Evolutionary conservation across 108 stramenopile genomes (phyloP).

Genomic region (Nitzschia sp.): DNA sequence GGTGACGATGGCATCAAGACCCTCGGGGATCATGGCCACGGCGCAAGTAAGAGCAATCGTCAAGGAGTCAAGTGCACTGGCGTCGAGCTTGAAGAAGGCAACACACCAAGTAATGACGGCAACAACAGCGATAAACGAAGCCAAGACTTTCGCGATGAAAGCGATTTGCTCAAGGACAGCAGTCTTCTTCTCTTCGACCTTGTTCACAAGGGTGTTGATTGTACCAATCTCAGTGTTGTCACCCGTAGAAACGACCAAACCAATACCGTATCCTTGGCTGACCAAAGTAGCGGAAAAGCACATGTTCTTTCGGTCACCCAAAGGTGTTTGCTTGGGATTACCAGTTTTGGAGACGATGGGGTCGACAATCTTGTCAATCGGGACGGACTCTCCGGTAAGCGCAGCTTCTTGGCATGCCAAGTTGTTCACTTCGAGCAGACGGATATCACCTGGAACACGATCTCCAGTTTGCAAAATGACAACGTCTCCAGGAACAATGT

Average conservation of each 20-base stretch:
- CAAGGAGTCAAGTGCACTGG: slow-evolving; percentile 57
- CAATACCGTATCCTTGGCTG: slow-evolving; percentile 82
- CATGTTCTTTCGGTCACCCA: slow-evolving; percentile 88
- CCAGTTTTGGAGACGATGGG: slow-evolving; percentile 44
- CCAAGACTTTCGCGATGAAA: slow-evolving; percentile 80
- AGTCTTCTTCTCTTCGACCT: slow-evolving; percentile 85
- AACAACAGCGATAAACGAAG: slow-evolving; percentile 73
- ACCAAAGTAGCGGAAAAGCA: slow-evolving; percentile 90
- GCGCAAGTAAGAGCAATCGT: slow-evolving; percentile 81
- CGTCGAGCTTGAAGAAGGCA: slow-evolving; percentile 58
- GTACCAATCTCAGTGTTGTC: slow-evolving; percentile 95
- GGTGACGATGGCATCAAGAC: slow-evolving; percentile 94
- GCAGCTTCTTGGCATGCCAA: slow-evolving; percentile 86
- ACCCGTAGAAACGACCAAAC: slow-evolving; percentile 82
- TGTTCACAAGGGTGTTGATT: slow-evolving; percentile 85
- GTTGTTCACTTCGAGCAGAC: slow-evolving; percentile 73
- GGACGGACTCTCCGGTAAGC: slow-evolving; percentile 91
- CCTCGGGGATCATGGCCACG: slow-evolving; percentile 97
- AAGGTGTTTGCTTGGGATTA: slow-evolving; percentile 58
- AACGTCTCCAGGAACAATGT: slow-evolving; percentile 78
- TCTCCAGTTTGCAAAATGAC: slow-evolving; percentile 75
- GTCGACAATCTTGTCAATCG: slow-evolving; percentile 76
- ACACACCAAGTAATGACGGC: slow-evolving; percentile 83
- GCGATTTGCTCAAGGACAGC: slow-evolving; percentile 95
- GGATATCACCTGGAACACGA: slow-evolving; percentile 85